These are phyloP conservation scores for Botrytis elliptica DNA, from an alignment of 2,329 filamentous ascomycete genomes.

Conservation along the genomic window DNA sequence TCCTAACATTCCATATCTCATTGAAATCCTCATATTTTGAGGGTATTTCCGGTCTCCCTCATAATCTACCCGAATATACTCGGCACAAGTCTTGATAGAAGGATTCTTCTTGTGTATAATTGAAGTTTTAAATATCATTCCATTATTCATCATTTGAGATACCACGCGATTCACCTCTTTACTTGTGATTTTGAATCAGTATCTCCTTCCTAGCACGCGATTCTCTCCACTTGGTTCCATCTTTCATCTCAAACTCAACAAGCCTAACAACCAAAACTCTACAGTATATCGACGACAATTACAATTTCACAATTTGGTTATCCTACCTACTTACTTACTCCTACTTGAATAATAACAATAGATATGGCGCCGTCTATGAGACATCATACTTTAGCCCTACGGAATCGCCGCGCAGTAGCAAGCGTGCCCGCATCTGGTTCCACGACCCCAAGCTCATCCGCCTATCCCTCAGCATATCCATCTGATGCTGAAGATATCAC, in stretches of 20 bases:
- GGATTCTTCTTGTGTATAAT: background rate
- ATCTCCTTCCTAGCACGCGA: background rate
- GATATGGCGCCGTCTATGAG: constrained; percentile 6
- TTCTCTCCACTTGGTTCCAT: background rate
- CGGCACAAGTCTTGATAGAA: background rate
- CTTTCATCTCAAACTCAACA: background rate
- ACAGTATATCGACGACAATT: background rate
- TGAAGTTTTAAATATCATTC: constrained; percentile 5
- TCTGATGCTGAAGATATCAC: constrained; percentile 35
- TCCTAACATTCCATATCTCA: constrained; percentile 32
- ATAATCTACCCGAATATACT: background rate
- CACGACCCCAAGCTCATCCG: constrained; percentile 27
- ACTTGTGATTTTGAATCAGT: constrained; percentile 10
- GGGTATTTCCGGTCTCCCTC: constrained; percentile 30
- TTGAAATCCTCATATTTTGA: constrained; percentile 22
- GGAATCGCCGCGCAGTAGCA: constrained; percentile 8
- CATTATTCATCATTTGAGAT: background rate
- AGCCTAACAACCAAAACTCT: background rate
- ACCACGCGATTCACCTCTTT: background rate
- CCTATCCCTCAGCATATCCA: constrained; percentile 32
- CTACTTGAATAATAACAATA: background rate
- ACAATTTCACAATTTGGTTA: background rate
- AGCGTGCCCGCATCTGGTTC: constrained; percentile 15
- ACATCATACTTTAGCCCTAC: constrained; percentile 5
- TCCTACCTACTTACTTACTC: background rate